Conservation (phyloP, 2,329 filamentous ascomycete genomes). For the Claviceps arundinis region DNA sequence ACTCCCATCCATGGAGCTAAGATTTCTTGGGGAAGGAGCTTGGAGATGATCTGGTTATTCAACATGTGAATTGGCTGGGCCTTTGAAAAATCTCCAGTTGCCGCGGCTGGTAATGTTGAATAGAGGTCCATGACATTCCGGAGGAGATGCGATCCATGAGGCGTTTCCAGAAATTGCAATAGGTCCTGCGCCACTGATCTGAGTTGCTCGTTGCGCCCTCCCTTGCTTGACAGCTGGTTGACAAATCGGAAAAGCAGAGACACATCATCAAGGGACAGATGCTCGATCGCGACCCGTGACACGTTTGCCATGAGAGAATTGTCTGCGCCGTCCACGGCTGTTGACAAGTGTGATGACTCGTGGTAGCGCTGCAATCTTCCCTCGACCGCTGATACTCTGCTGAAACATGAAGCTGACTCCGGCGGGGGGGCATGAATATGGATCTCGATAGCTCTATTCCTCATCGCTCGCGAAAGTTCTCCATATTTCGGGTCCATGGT, state of each 20-base stretch:
- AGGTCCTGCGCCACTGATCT: conserved; percentile 12
- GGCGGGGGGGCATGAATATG: conserved; percentile 46
- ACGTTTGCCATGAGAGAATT: conserved; percentile 13
- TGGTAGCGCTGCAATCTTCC: conserved; percentile 35
- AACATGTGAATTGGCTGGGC: conserved; percentile 44
- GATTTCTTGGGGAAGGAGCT: conserved; percentile 25
- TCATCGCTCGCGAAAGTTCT: conserved; percentile 90
- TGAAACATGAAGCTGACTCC: conserved; percentile 18
- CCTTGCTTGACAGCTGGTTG: conserved; percentile 11
- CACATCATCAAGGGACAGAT: conserved; percentile 34
- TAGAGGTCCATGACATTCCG: conserved; percentile 24
- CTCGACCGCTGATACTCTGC: conserved; percentile 34
- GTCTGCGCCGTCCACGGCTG: conserved; percentile 13
- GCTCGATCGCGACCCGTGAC: conserved; percentile 28
- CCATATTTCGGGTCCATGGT: conserved; percentile 88
- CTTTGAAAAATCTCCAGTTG: conserved; percentile 19
- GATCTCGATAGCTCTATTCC: conserved; percentile 86
- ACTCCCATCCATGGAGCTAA: conserved; percentile 35
- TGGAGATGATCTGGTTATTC: conserved; percentile 41
- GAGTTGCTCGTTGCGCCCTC: conserved; percentile 3
- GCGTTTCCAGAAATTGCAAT: conserved; percentile 19
- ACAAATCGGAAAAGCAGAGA: conserved; percentile 22
- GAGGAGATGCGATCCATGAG: conserved; percentile 16
- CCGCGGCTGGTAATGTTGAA: conserved; percentile 15
- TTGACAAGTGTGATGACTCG: conserved; percentile 22